Percentiles rank a stretch among this genome's conserved stretches.
phyloP scores from a whole-genome alignment of 2,329 filamentous ascomycete species.

The Penicillium sp. region DNA sequence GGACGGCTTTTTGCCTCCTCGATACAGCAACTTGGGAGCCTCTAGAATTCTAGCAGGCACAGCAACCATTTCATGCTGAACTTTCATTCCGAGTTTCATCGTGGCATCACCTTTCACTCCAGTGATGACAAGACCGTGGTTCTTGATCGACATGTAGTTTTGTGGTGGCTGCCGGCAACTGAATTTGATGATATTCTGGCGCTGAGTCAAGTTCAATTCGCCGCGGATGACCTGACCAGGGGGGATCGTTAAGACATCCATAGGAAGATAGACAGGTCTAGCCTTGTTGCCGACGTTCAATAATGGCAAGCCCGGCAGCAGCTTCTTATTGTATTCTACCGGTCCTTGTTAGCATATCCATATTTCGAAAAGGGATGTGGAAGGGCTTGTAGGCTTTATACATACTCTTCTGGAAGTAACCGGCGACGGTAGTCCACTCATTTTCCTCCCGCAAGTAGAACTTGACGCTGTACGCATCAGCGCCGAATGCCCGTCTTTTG shows the following conservation, averaged over 20 bases:
- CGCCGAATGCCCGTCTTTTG: conserved; percentile 3
- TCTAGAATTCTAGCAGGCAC: conserved; percentile 22
- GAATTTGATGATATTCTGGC: conserved; percentile 68
- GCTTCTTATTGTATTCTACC: conserved; percentile 41
- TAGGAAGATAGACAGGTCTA: conserved; percentile 65
- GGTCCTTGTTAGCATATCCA: conserved; percentile 7
- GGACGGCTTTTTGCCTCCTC: no score
- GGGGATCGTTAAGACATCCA: conserved; percentile 64
- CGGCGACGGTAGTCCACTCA: conserved; percentile 24
- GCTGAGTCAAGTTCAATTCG: conserved; percentile 61
- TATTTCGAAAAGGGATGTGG: not conserved
- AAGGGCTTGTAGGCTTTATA: not conserved
- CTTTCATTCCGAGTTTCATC: conserved; percentile 8
- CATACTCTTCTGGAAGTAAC: conserved; percentile 30
- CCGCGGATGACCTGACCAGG: conserved; percentile 64
- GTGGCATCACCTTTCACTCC: conserved; percentile 9
- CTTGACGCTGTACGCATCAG: conserved; percentile 13
- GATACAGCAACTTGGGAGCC: conserved; percentile 13
- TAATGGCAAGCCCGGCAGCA: conserved; percentile 53
- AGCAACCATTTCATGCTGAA: conserved; percentile 17
- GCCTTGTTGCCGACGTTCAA: conserved; percentile 64
- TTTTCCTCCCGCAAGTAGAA: conserved; percentile 17
- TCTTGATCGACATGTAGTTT: conserved; percentile 66
- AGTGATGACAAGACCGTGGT: conserved; percentile 22
- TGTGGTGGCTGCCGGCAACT: conserved; percentile 66